These are phyloP conservation scores for Aureobasidium pullulans DNA, from an alignment of 2,329 filamentous ascomycete genomes.

Conservation along the genomic window DNA sequence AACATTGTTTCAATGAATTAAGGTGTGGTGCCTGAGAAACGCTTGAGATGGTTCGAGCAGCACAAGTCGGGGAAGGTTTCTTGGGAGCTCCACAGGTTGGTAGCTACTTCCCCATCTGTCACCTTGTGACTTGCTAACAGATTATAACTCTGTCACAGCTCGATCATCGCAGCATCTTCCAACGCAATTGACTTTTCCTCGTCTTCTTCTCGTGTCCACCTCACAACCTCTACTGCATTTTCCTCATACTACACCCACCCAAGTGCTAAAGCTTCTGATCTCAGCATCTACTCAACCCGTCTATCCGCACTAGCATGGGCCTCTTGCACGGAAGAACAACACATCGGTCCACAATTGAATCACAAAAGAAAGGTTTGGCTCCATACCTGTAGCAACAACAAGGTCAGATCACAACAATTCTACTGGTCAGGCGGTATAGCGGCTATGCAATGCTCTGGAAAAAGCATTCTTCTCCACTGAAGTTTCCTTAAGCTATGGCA, in stretches of 20 bases:
- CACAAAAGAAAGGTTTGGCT: not conserved
- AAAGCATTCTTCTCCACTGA: not conserved
- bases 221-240: not conserved
- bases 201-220: not conserved
- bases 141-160: not conserved
- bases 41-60: constrained; percentile 4
- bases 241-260: not conserved
- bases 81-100: not conserved
- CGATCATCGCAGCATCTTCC: not conserved
- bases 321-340: not conserved
- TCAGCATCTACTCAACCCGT: not conserved
- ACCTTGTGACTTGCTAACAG: not conserved
- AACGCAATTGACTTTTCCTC: not conserved
- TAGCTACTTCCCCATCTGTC: not conserved
- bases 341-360: not conserved
- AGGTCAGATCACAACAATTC: not conserved
- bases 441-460: too few species aligned
- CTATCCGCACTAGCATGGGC: not conserved
- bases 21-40: not conserved
- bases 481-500: not conserved
- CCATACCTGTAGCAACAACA: not conserved
- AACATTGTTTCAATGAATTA: not conserved
- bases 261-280: not conserved
- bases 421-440: not conserved
- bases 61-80: not conserved